A percentile compares a stretch with the other conserved stretches of the same genome.
phyloP scores from a whole-genome alignment of 2,329 filamentous ascomycete species.

The Pleoardoris graminearum region DNA sequence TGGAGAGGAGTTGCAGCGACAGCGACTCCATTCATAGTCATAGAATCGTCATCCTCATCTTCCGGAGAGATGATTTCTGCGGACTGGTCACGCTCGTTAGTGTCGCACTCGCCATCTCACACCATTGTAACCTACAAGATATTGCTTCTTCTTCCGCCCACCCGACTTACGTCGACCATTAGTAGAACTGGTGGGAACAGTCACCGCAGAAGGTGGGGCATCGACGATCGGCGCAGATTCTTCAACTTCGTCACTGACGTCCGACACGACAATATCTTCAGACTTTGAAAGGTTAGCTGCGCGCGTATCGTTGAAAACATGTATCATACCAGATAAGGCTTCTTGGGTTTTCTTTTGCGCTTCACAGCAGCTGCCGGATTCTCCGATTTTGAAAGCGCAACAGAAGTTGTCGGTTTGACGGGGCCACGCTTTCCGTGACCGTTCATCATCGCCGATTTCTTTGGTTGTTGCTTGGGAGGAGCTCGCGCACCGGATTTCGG shows the following conservation, averaged over 20 bases:
- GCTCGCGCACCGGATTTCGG: constrained; percentile 25
- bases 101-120: neutral
- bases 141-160: constrained; percentile 36
- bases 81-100: constrained; percentile 22
- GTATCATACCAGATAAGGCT: constrained; percentile 31
- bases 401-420: constrained; percentile 21
- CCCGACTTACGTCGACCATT: constrained; percentile 32
- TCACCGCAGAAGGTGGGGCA: constrained; percentile 14
- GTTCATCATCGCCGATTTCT: constrained; percentile 31
- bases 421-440: constrained; percentile 24
- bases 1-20: constrained; percentile 21
- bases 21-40: constrained; percentile 21
- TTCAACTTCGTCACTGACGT: constrained; percentile 29
- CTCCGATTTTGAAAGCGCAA: constrained; percentile 21
- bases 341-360: constrained; percentile 33
- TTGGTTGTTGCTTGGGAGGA: constrained; percentile 27
- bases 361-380: constrained; percentile 29
- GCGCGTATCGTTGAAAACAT: neutral
- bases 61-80: constrained; percentile 36
- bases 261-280: constrained; percentile 35
- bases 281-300: constrained; percentile 27
- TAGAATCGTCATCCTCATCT: constrained; percentile 33
- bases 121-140: constrained; percentile 25
- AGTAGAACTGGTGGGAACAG: constrained; percentile 16
- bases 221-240: neutral